These are phyloP conservation scores for Leccinum fuscescens DNA, from an alignment of 1,284 basidiomycete species.

Conservation along the genomic window DNA sequence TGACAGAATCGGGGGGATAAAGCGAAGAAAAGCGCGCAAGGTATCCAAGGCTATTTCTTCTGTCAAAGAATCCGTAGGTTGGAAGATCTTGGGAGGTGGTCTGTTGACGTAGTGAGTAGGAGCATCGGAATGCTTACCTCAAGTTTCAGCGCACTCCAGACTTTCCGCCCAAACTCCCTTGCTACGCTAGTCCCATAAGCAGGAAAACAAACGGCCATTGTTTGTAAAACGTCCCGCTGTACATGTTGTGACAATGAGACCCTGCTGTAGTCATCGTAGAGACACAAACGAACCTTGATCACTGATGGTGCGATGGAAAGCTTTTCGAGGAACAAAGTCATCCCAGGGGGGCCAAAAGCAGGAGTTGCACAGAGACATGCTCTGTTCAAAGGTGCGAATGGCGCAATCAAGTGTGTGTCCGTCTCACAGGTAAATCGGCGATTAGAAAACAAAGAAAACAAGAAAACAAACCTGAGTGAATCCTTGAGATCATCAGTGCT, in stretches of 20 bases:
- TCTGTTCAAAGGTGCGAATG: conserved; percentile 25
- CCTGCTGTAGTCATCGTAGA: not conserved
- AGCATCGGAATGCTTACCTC: conserved; percentile 53
- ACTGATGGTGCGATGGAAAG: conserved; percentile 79
- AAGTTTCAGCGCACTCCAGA: conserved; percentile 87
- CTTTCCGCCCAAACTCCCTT: conserved; percentile 62
- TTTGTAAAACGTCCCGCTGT: conserved; percentile 80
- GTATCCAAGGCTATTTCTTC: conserved; percentile 73
- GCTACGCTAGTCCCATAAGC: conserved; percentile 73
- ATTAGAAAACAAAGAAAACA: not conserved
- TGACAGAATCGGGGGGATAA: conserved; percentile 55
- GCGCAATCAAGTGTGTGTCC: not conserved
- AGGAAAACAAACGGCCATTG: conserved; percentile 74
- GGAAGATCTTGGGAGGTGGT: conserved; percentile 68
- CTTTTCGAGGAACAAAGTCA: conserved; percentile 92
- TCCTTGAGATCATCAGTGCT: conserved; percentile 83
- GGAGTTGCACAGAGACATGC: conserved; percentile 78
- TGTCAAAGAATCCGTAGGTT: conserved; percentile 77
- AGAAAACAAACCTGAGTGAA: conserved; percentile 57
- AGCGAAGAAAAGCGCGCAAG: conserved; percentile 67
- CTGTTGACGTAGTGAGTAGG: not conserved
- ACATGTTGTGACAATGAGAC: not conserved
- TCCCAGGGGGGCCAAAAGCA: conserved; percentile 79
- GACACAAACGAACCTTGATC: conserved; percentile 69
- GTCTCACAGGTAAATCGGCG: conserved; percentile 24